Percentiles rank a stretch among this genome's conserved stretches.
phyloP scores from a whole-genome alignment of 768 basidiomycete genomes.

The Naganishia antarctica region DNA sequence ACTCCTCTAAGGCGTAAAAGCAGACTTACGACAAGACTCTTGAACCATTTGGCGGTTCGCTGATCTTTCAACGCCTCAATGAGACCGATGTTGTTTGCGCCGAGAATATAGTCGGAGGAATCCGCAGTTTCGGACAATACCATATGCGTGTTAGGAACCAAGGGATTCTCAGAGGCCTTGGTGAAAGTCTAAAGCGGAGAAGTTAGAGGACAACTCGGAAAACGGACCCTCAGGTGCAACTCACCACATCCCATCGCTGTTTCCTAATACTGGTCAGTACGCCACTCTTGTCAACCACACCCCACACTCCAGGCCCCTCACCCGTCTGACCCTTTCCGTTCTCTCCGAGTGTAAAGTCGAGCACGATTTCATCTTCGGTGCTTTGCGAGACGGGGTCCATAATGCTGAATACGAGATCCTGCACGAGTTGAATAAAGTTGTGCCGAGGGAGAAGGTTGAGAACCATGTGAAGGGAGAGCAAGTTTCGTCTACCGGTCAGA shows the following conservation, averaged over 20 bases:
- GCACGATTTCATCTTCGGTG: slow-evolving; percentile 60
- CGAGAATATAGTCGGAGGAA: slow-evolving; percentile 71
- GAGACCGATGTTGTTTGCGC: slow-evolving; percentile 57
- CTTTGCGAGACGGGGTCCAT: slow-evolving; percentile 71
- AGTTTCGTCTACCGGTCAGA: slow-evolving; percentile 75
- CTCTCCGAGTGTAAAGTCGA: slow-evolving; percentile 68
- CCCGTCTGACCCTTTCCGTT: slow-evolving; percentile 47
- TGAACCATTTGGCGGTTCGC: slow-evolving; percentile 68
- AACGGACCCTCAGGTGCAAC: slow-evolving; percentile 42
- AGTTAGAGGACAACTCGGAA: not conserved
- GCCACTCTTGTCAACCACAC: slow-evolving; percentile 66
- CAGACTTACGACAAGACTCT: slow-evolving; percentile 68
- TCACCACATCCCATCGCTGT: slow-evolving; percentile 78
- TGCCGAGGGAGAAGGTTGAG: slow-evolving; percentile 76
- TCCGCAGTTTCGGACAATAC: slow-evolving; percentile 89
- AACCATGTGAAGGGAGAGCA: slow-evolving; percentile 72
- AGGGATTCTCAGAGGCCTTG: slow-evolving; percentile 63
- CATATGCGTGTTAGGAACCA: slow-evolving; percentile 60
- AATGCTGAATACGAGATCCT: slow-evolving; percentile 61
- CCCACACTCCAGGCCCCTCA: slow-evolving; percentile 72
- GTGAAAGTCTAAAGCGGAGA: slow-evolving; percentile 64
- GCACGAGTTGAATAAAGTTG: slow-evolving; percentile 65
- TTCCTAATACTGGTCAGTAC: slow-evolving; percentile 66
- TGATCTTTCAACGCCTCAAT: slow-evolving; percentile 61
- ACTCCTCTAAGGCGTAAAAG: too few species aligned